phyloP scores from a whole-genome alignment of 371 early-diverging fungal genomes.

The Mortierella sp. region DNA sequence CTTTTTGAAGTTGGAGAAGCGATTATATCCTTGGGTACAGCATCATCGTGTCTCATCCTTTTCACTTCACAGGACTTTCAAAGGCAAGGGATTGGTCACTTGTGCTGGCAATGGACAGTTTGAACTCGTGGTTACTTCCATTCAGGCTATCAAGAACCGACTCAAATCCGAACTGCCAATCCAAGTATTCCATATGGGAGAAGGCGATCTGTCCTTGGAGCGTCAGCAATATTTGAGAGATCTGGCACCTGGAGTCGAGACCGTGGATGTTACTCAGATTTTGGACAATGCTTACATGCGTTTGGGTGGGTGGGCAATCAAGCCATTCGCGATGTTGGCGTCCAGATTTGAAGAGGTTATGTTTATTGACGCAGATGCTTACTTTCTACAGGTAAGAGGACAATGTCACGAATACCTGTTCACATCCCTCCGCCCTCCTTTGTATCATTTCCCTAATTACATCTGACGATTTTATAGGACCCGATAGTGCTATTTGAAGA shows the following conservation, averaged over 20 bases:
- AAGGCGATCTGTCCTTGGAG: conserved; percentile 62
- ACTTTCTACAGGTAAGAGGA: conserved; percentile 67
- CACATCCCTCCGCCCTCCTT: too few relatives aligned
- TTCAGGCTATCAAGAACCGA: conserved; percentile 45
- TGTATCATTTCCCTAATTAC: too few relatives aligned
- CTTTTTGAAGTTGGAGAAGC: conserved; percentile 24
- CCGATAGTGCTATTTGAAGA: conserved; percentile 71
- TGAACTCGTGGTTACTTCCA: conserved; percentile 66
- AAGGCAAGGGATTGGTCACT: conserved; percentile 75
- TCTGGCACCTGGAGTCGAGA: conserved; percentile 55
- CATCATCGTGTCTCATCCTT: conserved; percentile 16
- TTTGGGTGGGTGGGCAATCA: conserved; percentile 72
- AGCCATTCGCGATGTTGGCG: conserved; percentile 75
- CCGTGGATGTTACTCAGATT: conserved; percentile 59
- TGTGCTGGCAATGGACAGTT: conserved; percentile 76
- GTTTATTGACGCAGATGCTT: conserved; percentile 80
- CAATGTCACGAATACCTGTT: too few relatives aligned
- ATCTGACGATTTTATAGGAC: too few relatives aligned
- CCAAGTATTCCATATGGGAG: conserved; percentile 74
- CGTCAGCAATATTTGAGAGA: conserved; percentile 26
- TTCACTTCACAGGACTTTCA: conserved; percentile 19
- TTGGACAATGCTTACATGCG: conserved; percentile 65
- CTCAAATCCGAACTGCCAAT: conserved; percentile 67
- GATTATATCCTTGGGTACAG: conserved; percentile 29
- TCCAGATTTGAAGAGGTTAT: conserved; percentile 75